Evolutionary conservation across 352 stramenopile species (phyloP).

Genomic region (Phytophthora podocarpi): DNA sequence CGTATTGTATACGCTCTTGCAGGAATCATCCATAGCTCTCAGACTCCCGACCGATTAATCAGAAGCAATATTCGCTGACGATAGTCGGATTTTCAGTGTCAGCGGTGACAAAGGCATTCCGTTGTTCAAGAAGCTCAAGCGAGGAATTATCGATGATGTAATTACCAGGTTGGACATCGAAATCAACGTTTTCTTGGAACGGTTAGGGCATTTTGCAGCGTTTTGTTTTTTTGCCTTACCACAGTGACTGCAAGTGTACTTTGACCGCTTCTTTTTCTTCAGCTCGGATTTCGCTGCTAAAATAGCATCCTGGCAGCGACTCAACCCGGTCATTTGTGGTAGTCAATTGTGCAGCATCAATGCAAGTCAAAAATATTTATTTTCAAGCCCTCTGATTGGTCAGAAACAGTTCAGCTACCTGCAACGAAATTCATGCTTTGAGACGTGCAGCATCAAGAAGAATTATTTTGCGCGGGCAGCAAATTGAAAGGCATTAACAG

Average conservation of each 20-base stretch:
- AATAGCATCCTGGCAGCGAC: too few species aligned
- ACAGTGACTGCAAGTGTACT: neutral
- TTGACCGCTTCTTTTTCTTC: neutral
- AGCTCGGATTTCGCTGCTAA: neutral
- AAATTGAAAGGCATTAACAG: too few species aligned
- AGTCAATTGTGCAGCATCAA: too few species aligned
- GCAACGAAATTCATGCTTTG: too few species aligned
- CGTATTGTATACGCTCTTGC: slow-evolving; percentile 21
- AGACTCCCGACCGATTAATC: slow-evolving; percentile 9
- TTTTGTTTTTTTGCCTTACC: slow-evolving; percentile 4
- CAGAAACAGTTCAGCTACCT: too few species aligned
- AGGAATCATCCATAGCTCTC: slow-evolving; percentile 10
- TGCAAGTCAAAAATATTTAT: too few species aligned
- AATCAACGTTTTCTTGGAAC: neutral
- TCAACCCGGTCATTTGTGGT: too few species aligned
- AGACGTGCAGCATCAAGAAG: too few species aligned
- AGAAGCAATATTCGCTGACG: slow-evolving; percentile 11
- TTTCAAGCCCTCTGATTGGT: too few species aligned
- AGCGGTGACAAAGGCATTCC: neutral
- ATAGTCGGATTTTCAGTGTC: neutral
- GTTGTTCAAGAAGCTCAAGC: neutral
- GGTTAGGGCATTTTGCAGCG: slow-evolving; percentile 7
- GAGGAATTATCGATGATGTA: slow-evolving; percentile 7
- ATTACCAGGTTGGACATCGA: slow-evolving; percentile 1
- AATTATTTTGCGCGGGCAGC: too few species aligned